Percentiles rank a stretch among this genome's conserved stretches.
These are phyloP conservation scores for Drosera capensis DNA, from an alignment of 148 eudicot species.

Conservation along the genomic window DNA sequence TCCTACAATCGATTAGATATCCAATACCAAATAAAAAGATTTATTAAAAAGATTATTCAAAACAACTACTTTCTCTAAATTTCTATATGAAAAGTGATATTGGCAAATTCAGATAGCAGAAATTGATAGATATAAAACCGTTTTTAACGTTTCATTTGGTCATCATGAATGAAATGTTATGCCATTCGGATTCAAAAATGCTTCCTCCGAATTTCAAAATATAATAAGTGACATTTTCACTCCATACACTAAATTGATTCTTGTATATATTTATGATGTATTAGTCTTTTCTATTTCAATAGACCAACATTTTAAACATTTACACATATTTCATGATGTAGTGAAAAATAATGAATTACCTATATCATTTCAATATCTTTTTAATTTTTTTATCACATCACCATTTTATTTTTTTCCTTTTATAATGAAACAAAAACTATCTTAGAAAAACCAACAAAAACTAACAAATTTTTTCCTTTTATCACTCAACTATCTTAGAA, in stretches of 20 bases:
- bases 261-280: slow-evolving; percentile 3
- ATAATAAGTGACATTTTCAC: slow-evolving; percentile 4
- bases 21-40: not conserved
- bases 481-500: no score
- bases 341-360: no score
- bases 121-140: slow-evolving; percentile 4
- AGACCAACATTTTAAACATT: no score
- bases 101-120: slow-evolving; percentile 9
- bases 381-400: no score
- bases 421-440: no score
- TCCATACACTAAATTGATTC: not conserved
- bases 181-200: slow-evolving; percentile 9
- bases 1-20: not conserved
- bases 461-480: no score
- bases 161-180: slow-evolving; percentile 10
- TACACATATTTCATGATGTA: no score
- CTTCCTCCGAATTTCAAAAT: slow-evolving; percentile 6
- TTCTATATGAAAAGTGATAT: slow-evolving; percentile 8
- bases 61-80: not conserved
- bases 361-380: no score
- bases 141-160: not conserved
- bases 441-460: no score
- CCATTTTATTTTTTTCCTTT: no score
- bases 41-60: not conserved
- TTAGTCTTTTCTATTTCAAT: slow-evolving; percentile 4